Percentiles rank a stretch among this genome's conserved stretches.
Evolutionary conservation across 495 filamentous ascomycete genomes (phyloP).

Genomic region (Penicillium argentinense): DNA sequence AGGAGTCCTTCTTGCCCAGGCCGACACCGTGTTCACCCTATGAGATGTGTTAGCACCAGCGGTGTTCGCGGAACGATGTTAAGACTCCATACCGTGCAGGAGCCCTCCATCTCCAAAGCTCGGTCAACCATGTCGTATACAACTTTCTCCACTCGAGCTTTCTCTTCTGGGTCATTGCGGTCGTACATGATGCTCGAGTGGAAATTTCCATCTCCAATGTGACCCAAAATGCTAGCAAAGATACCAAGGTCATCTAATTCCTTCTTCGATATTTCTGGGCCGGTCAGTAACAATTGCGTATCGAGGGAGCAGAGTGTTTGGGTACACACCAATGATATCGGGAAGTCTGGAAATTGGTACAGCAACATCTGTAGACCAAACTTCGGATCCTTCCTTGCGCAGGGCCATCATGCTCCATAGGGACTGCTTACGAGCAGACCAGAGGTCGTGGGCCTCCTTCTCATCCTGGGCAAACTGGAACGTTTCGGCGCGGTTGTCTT

Average conservation of each 20-base stretch:
- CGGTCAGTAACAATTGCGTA: constrained; percentile 9
- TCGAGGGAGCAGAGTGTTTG: not conserved
- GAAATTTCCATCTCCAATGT: constrained; percentile 91
- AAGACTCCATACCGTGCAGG: constrained; percentile 62
- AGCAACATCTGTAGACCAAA: constrained; percentile 83
- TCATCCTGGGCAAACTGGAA: constrained; percentile 62
- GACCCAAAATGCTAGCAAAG: constrained; percentile 82
- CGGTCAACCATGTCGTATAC: constrained; percentile 87
- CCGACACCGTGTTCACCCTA: constrained; percentile 87
- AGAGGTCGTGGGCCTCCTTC: constrained; percentile 57
- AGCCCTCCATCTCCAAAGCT: constrained; percentile 90
- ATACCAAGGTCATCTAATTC: constrained; percentile 82
- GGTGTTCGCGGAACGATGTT: not conserved
- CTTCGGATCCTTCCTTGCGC: constrained; percentile 57
- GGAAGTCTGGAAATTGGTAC: constrained; percentile 84
- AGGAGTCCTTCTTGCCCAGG: constrained; percentile 78
- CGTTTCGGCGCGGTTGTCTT: constrained; percentile 39
- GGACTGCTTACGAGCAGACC: constrained; percentile 81
- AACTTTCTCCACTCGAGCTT: constrained; percentile 69
- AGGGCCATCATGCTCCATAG: constrained; percentile 63
- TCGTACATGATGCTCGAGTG: constrained; percentile 89
- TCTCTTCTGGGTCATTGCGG: constrained; percentile 61
- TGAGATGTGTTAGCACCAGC: constrained; percentile 16
- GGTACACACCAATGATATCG: constrained; percentile 70
- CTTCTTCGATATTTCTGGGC: constrained; percentile 75